Evolutionary conservation across 202 grass and related monocot species (phyloP), one percentile per base, ranked within the genome.

Genomic region (Carex arenaria): DNA sequence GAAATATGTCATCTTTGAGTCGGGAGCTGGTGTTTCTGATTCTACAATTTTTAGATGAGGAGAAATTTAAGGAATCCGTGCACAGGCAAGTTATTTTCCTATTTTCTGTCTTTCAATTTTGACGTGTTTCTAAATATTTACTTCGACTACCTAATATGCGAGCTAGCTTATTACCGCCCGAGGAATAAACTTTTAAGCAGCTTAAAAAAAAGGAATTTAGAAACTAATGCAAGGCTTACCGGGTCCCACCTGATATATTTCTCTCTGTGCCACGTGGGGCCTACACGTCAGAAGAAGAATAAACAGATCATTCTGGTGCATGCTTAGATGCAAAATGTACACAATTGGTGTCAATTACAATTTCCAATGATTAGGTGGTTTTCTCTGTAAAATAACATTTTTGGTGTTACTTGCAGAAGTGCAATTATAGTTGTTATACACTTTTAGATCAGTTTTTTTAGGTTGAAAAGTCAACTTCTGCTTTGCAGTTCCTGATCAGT

Each of bases 51-150:
- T 90, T 98, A 47, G 95, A 98, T 38, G 95, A 98, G 83, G 95
- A 98, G 86, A 98, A 98, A 89, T 98, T 98, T 42, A 98, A 98
- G 85, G 95, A 98, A 78, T 91, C 95, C 76, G 92, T 98, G 86
- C 95, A 98, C 78, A 95, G 80, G 95, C 93, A 79, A 77, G 84
- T 63, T 72, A 17, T 69, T 38, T 61, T 72, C 64, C 34, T 23
- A 68, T 67, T 70, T 51, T 81, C 5, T 53, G 9, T 83, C 71
- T 63, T 75, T 6, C 20, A 28, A 61, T 14, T 63, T 89, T 75
- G 67, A 11, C 43, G 62, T 64, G 78, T 22, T 32, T 79, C 10
- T 9, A 4, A 26, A 23, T 5, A 11, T 45, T 45, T 49, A 2
- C 5, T 57, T 8, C 38, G 31, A 11, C 18, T 42, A 51, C 76